phyloP scores from a whole-genome alignment of 441 rosid genomes.

The Mallotus japonicus region DNA sequence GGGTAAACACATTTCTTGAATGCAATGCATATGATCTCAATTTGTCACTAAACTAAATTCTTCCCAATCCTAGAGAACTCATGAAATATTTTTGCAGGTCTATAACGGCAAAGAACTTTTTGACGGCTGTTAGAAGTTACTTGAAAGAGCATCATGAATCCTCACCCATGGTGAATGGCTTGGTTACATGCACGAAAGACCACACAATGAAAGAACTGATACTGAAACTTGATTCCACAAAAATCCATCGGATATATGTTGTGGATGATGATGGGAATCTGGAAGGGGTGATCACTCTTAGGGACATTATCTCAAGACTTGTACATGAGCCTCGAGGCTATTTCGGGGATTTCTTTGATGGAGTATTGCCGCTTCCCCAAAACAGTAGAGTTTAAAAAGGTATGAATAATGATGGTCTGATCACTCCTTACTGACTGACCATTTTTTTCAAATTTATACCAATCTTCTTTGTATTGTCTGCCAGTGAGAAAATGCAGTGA shows the following conservation, averaged over 20 bases:
- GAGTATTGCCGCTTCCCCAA: conserved; percentile 72
- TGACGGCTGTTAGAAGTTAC: conserved; percentile 62
- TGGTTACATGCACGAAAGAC: conserved; percentile 68
- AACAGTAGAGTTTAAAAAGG: conserved; percentile 63
- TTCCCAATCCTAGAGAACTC: neutral
- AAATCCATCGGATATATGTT: conserved; percentile 75
- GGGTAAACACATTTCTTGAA: neutral
- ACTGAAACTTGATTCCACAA: conserved; percentile 55
- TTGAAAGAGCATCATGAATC: conserved; percentile 52
- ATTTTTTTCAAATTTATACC: conserved; percentile 13
- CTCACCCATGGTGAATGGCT: conserved; percentile 53
- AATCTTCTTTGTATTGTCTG: conserved; percentile 15
- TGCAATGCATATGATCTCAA: neutral
- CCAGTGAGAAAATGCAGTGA: conserved; percentile 17
- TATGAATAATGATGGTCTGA: neutral
- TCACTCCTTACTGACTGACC: conserved; percentile 14
- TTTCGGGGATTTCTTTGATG: conserved; percentile 97
- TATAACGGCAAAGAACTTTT: conserved; percentile 81
- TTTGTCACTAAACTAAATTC: neutral
- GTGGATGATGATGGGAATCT: conserved; percentile 77
- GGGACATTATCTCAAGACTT: conserved; percentile 89
- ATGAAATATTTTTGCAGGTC: conserved; percentile 43
- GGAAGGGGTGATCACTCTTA: conserved; percentile 84
- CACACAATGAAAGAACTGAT: conserved; percentile 72
- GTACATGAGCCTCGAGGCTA: conserved; percentile 94